These are phyloP conservation scores for Schoenoplectus tabernaemontani DNA, from an alignment of 202 grass and related monocot genomes.

Conservation along the genomic window DNA sequence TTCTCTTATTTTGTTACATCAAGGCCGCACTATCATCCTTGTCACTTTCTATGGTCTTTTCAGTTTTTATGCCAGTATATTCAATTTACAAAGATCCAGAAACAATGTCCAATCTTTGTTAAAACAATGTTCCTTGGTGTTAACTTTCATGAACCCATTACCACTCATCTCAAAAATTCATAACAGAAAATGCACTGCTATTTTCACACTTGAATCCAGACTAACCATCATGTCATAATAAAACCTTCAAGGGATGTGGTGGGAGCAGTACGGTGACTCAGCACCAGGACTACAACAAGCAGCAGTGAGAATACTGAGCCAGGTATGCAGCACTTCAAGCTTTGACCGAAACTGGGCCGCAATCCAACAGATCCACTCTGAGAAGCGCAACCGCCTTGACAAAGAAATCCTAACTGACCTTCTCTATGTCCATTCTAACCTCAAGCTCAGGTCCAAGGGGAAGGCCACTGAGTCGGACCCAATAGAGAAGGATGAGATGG, in stretches of 20 bases:
- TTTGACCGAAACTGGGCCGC: constrained; percentile 70
- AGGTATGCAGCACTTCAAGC: constrained; percentile 80
- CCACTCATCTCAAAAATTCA: background rate
- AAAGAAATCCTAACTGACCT: constrained; percentile 72
- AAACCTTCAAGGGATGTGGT: constrained; percentile 72
- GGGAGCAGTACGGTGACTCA: constrained; percentile 94
- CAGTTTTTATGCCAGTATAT: background rate
- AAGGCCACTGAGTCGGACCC: constrained; percentile 45
- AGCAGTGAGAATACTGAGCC: constrained; percentile 81
- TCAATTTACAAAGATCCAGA: background rate
- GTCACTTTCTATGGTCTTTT: background rate
- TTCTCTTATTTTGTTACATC: background rate
- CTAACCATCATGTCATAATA: background rate
- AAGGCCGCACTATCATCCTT: background rate
- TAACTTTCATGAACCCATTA: background rate
- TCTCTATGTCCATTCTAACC: constrained; percentile 80
- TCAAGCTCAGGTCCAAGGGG: constrained; percentile 51
- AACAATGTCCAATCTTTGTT: background rate
- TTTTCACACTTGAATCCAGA: background rate
- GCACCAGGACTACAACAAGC: constrained; percentile 58
- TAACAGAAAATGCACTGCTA: background rate
- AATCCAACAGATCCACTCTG: constrained; percentile 64
- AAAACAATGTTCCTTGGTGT: background rate
- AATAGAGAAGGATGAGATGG: constrained; percentile 45
- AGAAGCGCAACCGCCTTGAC: constrained; percentile 72